Evolutionary conservation across 495 filamentous ascomycete genomes (phyloP).

Genomic region (Saxophila tyrrhenica): DNA sequence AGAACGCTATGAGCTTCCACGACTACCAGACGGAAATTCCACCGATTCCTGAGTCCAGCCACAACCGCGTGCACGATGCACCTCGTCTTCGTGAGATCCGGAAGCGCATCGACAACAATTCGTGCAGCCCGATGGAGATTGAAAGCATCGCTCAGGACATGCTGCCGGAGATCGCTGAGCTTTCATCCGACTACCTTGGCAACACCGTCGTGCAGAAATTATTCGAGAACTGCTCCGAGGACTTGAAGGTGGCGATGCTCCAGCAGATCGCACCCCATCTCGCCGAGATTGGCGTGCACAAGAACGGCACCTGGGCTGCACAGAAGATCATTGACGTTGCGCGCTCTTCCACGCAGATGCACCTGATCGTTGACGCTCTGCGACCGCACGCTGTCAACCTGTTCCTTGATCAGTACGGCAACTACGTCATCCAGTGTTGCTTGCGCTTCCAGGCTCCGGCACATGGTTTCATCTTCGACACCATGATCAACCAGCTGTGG

Average conservation of each 20-base stretch:
- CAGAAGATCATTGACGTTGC: conserved; percentile 98
- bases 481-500: conserved; percentile 93
- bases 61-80: conserved; percentile 85
- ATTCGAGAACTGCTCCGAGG: conserved; percentile 89
- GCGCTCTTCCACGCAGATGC: conserved; percentile 72
- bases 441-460: conserved; percentile 77
- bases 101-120: conserved; percentile 92
- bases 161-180: conserved; percentile 91
- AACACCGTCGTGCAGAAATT: conserved; percentile 99
- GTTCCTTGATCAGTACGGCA: conserved; percentile 95
- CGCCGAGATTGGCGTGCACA: conserved; percentile 93
- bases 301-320: conserved; percentile 97
- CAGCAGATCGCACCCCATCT: conserved; percentile 77
- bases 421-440: conserved; percentile 95
- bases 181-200: conserved; percentile 88
- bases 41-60: conserved; percentile 76
- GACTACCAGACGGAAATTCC: conserved; percentile 73
- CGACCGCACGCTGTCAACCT: conserved; percentile 76
- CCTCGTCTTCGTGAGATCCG: conserved; percentile 92
- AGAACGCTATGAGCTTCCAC: conserved; percentile 62
- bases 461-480: conserved; percentile 96
- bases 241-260: conserved; percentile 84
- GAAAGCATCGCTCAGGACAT: conserved; percentile 84
- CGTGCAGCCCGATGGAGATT: conserved; percentile 72
- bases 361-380: conserved; percentile 69